Percentiles rank a stretch among this genome's conserved stretches.
Evolutionary conservation across 2,329 filamentous ascomycete genomes (phyloP).

Genomic region (Epichloe gansuensis): DNA sequence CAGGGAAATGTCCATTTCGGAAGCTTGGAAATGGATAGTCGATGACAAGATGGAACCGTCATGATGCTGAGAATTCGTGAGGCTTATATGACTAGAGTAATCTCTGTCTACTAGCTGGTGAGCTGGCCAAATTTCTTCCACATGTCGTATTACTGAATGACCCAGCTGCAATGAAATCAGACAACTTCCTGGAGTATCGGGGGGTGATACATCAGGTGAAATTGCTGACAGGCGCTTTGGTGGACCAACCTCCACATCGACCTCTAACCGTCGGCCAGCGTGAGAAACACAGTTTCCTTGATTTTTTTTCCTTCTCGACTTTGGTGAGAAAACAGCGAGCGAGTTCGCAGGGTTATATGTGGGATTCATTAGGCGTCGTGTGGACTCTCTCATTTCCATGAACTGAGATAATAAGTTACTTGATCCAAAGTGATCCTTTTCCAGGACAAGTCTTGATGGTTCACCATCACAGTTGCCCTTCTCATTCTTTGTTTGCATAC

Average conservation of each 20-base stretch:
- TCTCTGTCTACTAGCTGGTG: conserved; percentile 49
- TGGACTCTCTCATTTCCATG: conserved; percentile 5
- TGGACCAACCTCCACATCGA: neutral
- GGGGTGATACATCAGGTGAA: conserved; percentile 9
- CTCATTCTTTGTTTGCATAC: neutral
- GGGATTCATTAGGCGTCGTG: neutral
- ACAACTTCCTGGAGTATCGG: conserved; percentile 18
- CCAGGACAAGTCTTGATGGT: neutral
- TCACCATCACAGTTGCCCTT: neutral
- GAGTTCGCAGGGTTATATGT: neutral
- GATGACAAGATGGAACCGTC: neutral
- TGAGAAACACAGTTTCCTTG: neutral
- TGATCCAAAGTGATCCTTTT: neutral
- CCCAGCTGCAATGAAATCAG: conserved; percentile 39
- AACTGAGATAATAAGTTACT: conserved; percentile 3
- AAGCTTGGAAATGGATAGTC: conserved; percentile 18
- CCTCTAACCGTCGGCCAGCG: neutral
- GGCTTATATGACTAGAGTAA: conserved; percentile 20
- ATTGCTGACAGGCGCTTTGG: neutral
- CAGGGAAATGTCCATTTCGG: conserved; percentile 61
- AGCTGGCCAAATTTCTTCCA: conserved; percentile 35
- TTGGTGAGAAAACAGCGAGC: neutral
- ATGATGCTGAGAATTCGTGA: conserved; percentile 21
- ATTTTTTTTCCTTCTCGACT: neutral
- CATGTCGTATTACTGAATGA: conserved; percentile 32